Conservation (phyloP, 2,329 filamentous ascomycete genomes). For the Fusarium ramigenum region DNA sequence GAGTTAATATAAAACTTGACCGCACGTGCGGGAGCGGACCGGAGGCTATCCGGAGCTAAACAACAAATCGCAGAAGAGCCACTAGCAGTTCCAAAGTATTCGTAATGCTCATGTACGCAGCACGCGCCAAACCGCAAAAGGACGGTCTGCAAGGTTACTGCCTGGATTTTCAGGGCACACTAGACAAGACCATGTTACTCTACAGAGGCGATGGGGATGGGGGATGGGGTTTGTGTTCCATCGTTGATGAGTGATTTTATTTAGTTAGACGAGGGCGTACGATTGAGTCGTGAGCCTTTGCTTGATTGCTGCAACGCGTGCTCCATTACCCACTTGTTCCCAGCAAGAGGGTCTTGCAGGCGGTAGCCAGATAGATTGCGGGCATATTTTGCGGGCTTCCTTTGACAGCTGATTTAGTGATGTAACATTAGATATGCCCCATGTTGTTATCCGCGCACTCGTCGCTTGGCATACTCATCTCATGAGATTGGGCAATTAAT, state of each 20-base stretch:
- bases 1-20: neutral
- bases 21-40: neutral
- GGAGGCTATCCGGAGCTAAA: neutral
- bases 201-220: neutral
- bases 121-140: neutral
- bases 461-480: neutral
- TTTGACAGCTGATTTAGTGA: neutral
- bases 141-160: neutral
- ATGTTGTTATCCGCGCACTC: neutral
- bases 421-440: neutral
- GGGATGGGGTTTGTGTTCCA: neutral
- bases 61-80: neutral
- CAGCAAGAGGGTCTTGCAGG: neutral
- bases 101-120: neutral
- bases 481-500: neutral
- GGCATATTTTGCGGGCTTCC: neutral
- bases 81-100: neutral
- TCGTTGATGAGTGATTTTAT: slow-evolving; percentile 2
- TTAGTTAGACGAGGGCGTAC: neutral
- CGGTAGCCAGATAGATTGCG: neutral
- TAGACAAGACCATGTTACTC: neutral
- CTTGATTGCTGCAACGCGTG: neutral
- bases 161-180: neutral
- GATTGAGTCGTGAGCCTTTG: neutral
- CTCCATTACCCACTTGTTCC: neutral